phyloP scores from a whole-genome alignment of 768 basidiomycete species.

The Xanthoconium purpureum region DNA sequence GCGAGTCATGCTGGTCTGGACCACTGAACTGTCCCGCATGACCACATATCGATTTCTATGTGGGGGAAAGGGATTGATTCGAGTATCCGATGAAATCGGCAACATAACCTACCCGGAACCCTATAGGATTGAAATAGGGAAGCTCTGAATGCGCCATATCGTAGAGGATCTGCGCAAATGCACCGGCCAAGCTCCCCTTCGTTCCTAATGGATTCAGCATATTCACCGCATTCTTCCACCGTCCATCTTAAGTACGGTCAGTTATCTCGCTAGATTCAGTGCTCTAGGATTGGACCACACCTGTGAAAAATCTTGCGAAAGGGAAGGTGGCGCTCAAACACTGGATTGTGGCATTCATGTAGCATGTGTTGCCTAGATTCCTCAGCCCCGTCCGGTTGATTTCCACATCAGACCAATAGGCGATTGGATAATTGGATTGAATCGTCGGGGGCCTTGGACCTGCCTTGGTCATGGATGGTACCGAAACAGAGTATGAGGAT shows the following conservation, averaged over 20 bases:
- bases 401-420: slow-evolving; percentile 79
- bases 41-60: slow-evolving; percentile 55
- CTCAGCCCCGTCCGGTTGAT: slow-evolving; percentile 84
- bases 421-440: slow-evolving; percentile 72
- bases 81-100: neutral
- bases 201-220: slow-evolving; percentile 83
- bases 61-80: slow-evolving; percentile 17
- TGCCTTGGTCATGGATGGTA: slow-evolving; percentile 15
- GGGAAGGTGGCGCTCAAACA: slow-evolving; percentile 94
- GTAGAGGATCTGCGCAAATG: slow-evolving; percentile 80
- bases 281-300: slow-evolving; percentile 38
- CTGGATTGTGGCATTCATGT: slow-evolving; percentile 98
- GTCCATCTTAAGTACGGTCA: slow-evolving; percentile 50
- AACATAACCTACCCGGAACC: slow-evolving; percentile 68
- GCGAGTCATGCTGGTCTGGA: slow-evolving; percentile 93
- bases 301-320: slow-evolving; percentile 88
- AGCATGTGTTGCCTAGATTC: slow-evolving; percentile 96
- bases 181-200: slow-evolving; percentile 73
- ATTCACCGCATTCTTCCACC: slow-evolving; percentile 84
- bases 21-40: slow-evolving; percentile 75
- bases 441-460: slow-evolving; percentile 65
- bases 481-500: slow-evolving; percentile 35
- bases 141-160: slow-evolving; percentile 88
- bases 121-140: slow-evolving; percentile 75
- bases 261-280: neutral